Percentiles rank a stretch among this genome's conserved stretches.
Evolutionary conservation across 2,329 filamentous ascomycete genomes (phyloP).

Genomic region (Fusarium sp.): DNA sequence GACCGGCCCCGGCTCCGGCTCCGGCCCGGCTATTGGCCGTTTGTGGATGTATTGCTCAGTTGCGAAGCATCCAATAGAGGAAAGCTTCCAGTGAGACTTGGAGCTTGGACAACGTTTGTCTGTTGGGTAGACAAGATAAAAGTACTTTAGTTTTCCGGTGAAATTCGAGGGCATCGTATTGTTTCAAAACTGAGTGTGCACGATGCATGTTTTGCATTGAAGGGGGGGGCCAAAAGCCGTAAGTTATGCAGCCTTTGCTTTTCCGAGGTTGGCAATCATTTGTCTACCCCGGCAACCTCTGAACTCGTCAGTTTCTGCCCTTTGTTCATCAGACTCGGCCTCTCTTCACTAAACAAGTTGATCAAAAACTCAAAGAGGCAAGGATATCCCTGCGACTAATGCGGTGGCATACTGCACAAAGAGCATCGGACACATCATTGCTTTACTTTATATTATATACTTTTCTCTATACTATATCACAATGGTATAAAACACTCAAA

Average conservation of each 20-base stretch:
- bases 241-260: slow-evolving; percentile 12
- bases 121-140: no score
- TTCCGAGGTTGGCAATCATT: not conserved
- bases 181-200: slow-evolving; percentile 25
- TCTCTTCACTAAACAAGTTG: no score
- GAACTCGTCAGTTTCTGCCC: not conserved
- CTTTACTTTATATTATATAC: slow-evolving; percentile 2
- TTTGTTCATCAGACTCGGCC: not conserved
- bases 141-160: no score
- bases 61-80: no score
- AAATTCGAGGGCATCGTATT: slow-evolving; percentile 7
- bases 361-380: not conserved
- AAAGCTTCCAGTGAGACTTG: no score
- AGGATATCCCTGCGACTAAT: not conserved
- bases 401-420: not conserved
- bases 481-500: slow-evolving; percentile 32
- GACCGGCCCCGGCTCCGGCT: slow-evolving; percentile 27
- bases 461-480: slow-evolving; percentile 9
- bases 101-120: no score
- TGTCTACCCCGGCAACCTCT: not conserved
- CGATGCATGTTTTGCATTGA: slow-evolving; percentile 31
- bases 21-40: no score
- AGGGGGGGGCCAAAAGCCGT: not conserved
- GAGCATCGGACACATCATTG: not conserved
- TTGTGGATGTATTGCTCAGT: no score